These are phyloP conservation scores for Chlorella sp. DNA, from an alignment of 139 green algal genomes.

Conservation along the genomic window DNA sequence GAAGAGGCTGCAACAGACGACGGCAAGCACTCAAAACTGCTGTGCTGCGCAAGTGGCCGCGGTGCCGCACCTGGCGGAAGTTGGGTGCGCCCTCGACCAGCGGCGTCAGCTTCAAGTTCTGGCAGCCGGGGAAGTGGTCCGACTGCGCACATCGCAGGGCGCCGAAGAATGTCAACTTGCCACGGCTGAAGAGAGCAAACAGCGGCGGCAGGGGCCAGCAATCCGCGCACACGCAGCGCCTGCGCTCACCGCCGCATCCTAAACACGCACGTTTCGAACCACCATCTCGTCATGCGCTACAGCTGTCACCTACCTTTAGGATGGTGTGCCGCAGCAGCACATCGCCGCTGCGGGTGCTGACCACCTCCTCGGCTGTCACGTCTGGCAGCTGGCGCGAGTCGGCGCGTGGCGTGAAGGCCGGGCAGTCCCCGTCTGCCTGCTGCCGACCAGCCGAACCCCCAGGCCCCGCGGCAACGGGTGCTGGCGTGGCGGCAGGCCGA, in stretches of 20 bases:
- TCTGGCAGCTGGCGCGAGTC: neutral
- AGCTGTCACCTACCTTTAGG: constrained; percentile 72
- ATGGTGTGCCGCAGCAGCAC: constrained; percentile 91
- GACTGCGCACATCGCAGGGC: neutral
- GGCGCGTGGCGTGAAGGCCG: neutral
- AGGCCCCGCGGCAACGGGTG: neutral
- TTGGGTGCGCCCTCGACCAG: constrained; percentile 94
- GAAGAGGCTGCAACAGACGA: neutral
- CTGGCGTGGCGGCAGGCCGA: neutral
- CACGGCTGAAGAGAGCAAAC: neutral
- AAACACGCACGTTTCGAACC: no score
- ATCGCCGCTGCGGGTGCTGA: constrained; percentile 67
- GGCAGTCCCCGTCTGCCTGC: neutral
- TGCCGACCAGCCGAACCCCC: no score
- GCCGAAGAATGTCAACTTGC: no score
- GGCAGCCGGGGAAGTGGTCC: constrained; percentile 65
- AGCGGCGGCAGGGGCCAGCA: neutral
- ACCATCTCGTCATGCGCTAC: neutral
- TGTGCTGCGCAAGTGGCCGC: no score
- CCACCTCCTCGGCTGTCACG: constrained; percentile 63
- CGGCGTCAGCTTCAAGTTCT: constrained; percentile 91
- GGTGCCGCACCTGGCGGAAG: constrained; percentile 73
- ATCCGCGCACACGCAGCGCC: neutral
- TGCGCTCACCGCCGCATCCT: neutral
- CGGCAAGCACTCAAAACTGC: neutral